phyloP scores from a whole-genome alignment of 148 eudicot species.

The Rhododendron ferrugineum region DNA sequence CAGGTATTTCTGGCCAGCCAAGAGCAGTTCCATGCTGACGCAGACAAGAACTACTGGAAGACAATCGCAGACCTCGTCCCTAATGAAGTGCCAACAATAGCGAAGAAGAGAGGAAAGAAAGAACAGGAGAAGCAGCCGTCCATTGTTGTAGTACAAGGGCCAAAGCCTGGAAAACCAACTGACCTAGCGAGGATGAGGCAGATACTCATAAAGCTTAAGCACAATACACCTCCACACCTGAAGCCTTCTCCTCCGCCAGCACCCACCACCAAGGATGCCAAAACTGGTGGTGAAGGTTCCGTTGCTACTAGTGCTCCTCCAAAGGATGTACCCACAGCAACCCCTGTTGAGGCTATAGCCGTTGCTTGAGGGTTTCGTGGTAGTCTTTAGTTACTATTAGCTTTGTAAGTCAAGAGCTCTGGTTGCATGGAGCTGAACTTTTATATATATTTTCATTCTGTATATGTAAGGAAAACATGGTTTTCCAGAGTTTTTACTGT shows the following conservation, averaged over 20 bases:
- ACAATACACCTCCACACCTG: slow-evolving; percentile 47
- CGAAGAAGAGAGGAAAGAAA: slow-evolving; percentile 36
- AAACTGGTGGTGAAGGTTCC: slow-evolving; percentile 11
- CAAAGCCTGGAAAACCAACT: slow-evolving; percentile 57
- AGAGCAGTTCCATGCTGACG: slow-evolving; percentile 50
- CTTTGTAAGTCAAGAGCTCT: not conserved
- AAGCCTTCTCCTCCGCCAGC: slow-evolving; percentile 13
- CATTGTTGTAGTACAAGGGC: slow-evolving; percentile 40
- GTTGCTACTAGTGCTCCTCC: slow-evolving; percentile 15
- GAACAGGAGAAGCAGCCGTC: slow-evolving; percentile 38
- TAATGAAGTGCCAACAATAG: slow-evolving; percentile 37
- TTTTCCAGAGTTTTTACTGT: not conserved
- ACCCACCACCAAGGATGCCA: slow-evolving; percentile 18
- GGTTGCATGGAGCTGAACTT: not conserved
- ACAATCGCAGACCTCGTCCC: slow-evolving; percentile 49
- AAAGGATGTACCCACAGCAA: slow-evolving; percentile 19
- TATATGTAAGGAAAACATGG: not conserved
- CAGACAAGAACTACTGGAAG: slow-evolving; percentile 44
- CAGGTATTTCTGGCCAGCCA: slow-evolving; percentile 38
- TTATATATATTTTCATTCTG: not conserved
- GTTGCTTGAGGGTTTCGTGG: slow-evolving; percentile 24
- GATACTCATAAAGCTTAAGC: slow-evolving; percentile 46
- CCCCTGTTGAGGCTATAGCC: slow-evolving; percentile 30
- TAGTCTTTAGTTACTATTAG: not conserved
- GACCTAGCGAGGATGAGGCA: slow-evolving; percentile 53